A percentile compares a stretch with the other conserved stretches of the same genome.
Evolutionary conservation across 2,329 filamentous ascomycete genomes (phyloP).

Genomic region (Exophiala xenobiotica): DNA sequence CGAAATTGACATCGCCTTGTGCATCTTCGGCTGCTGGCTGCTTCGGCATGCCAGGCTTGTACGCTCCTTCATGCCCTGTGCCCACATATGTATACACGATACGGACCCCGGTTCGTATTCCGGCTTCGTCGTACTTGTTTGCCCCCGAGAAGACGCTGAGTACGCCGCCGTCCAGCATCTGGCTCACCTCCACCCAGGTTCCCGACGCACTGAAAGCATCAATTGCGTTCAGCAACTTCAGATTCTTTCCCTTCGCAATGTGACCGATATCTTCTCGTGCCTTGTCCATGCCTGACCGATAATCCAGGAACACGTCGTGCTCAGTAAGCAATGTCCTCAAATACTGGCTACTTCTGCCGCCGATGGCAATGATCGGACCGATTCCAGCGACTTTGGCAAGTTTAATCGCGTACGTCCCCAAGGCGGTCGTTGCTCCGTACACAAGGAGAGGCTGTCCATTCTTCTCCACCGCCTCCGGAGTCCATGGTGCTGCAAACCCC

Average conservation of each 20-base stretch:
- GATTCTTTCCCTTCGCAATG: slow-evolving; percentile 37
- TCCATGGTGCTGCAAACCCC: slow-evolving; percentile 51
- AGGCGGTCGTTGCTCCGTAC: slow-evolving; percentile 57
- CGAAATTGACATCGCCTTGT: slow-evolving; percentile 43
- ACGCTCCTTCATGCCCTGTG: slow-evolving; percentile 31
- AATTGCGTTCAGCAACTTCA: slow-evolving; percentile 44
- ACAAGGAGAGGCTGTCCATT: slow-evolving; percentile 44
- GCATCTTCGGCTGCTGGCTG: slow-evolving; percentile 30
- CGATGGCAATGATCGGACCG: slow-evolving; percentile 61
- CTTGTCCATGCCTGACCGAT: slow-evolving; percentile 52
- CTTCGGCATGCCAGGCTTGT: slow-evolving; percentile 20
- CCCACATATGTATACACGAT: slow-evolving; percentile 39
- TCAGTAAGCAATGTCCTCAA: slow-evolving; percentile 50
- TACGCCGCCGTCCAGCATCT: slow-evolving; percentile 44
- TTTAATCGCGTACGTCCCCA: slow-evolving; percentile 60
- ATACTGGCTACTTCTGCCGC: slow-evolving; percentile 54
- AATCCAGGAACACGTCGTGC: slow-evolving; percentile 59
- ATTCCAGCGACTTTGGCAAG: slow-evolving; percentile 57
- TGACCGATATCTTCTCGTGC: slow-evolving; percentile 36
- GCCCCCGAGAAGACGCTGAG: slow-evolving; percentile 44
- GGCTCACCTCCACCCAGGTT: slow-evolving; percentile 45
- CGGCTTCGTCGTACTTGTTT: slow-evolving; percentile 42
- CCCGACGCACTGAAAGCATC: slow-evolving; percentile 58
- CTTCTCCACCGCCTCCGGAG: slow-evolving; percentile 34
- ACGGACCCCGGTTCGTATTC: slow-evolving; percentile 36